Conservation (phyloP, 345 rosid genomes). For the Lumnitzera racemosa region DNA sequence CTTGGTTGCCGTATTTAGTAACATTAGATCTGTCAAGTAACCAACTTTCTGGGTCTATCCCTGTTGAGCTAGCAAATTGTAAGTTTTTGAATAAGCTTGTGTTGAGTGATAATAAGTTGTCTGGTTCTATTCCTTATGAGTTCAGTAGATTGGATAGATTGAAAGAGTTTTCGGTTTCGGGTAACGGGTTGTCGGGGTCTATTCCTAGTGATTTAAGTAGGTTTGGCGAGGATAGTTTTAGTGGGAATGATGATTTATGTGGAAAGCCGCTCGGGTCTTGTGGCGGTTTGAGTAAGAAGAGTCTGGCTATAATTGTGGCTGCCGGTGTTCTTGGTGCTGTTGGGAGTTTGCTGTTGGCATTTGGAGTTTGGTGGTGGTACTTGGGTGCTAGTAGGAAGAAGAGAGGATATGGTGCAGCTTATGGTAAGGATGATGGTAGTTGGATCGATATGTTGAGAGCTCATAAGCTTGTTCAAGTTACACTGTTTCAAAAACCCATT, state of each 20-base stretch:
- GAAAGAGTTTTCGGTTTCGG: conserved; percentile 31
- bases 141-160: conserved; percentile 37
- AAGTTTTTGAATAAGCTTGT: conserved; percentile 37
- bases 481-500: conserved; percentile 51
- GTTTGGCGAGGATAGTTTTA: conserved; percentile 24
- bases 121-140: conserved; percentile 49
- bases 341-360: conserved; percentile 30
- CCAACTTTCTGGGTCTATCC: conserved; percentile 40
- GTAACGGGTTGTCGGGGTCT: conserved; percentile 40
- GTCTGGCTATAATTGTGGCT: conserved; percentile 28
- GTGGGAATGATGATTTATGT: conserved; percentile 36
- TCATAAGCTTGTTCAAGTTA: conserved; percentile 51
- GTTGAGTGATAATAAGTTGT: conserved; percentile 29
- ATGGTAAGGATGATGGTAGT: conserved; percentile 29
- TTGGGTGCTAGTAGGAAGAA: conserved; percentile 25
- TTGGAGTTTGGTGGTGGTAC: conserved; percentile 49
- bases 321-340: conserved; percentile 44
- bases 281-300: conserved; percentile 35
- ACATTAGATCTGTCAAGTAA: conserved; percentile 48
- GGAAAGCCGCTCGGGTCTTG: conserved; percentile 45
- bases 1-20: conserved; percentile 49
- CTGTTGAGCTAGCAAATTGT: conserved; percentile 35
- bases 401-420: conserved; percentile 33
- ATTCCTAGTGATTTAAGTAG: conserved; percentile 37
- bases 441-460: conserved; percentile 47